Conservation (phyloP, 1,139 yeast genomes). For the Yamadazyma jaroonii region DNA sequence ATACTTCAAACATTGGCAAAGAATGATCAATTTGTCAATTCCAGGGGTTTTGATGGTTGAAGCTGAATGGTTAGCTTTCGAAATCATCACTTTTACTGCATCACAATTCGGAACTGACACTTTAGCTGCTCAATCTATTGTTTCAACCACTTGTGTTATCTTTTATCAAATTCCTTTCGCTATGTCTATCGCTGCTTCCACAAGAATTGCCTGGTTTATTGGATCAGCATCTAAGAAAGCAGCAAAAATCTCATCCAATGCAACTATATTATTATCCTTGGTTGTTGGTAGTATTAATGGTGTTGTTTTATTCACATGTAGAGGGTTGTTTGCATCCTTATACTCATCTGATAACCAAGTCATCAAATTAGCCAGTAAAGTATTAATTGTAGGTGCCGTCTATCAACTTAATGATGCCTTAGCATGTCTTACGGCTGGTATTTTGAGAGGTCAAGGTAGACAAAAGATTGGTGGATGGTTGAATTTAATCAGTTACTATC, state of each 20-base stretch:
- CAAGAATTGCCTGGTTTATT: slow-evolving; percentile 74
- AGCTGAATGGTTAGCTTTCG: slow-evolving; percentile 71
- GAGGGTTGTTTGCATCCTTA: slow-evolving; percentile 41
- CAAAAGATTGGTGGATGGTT: slow-evolving; percentile 60
- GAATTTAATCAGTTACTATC: slow-evolving; percentile 55
- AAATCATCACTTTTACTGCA: slow-evolving; percentile 59
- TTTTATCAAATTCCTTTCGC: slow-evolving; percentile 77
- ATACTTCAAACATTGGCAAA: slow-evolving; percentile 49
- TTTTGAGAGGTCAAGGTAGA: slow-evolving; percentile 66
- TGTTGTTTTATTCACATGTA: slow-evolving; percentile 31
- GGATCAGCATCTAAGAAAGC: slow-evolving; percentile 64
- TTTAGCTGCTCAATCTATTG: slow-evolving; percentile 71
- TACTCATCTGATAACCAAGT: slow-evolving; percentile 52
- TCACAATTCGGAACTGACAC: slow-evolving; percentile 63
- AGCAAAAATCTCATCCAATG: slow-evolving; percentile 41
- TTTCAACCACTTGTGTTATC: slow-evolving; percentile 65
- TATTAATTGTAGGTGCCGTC: slow-evolving; percentile 53
- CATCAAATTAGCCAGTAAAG: slow-evolving; percentile 47
- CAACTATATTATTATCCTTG: slow-evolving; percentile 41
- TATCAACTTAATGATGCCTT: slow-evolving; percentile 59
- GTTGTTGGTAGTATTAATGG: slow-evolving; percentile 44
- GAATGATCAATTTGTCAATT: slow-evolving; percentile 50
- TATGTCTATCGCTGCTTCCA: slow-evolving; percentile 68
- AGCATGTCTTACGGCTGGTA: slow-evolving; percentile 56
- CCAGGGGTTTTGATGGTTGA: slow-evolving; percentile 67